Evolutionary conservation across 192 early-diverging fungal genomes (phyloP), one percentile per base, ranked within the genome.

Genomic region (Backusella westeae): DNA sequence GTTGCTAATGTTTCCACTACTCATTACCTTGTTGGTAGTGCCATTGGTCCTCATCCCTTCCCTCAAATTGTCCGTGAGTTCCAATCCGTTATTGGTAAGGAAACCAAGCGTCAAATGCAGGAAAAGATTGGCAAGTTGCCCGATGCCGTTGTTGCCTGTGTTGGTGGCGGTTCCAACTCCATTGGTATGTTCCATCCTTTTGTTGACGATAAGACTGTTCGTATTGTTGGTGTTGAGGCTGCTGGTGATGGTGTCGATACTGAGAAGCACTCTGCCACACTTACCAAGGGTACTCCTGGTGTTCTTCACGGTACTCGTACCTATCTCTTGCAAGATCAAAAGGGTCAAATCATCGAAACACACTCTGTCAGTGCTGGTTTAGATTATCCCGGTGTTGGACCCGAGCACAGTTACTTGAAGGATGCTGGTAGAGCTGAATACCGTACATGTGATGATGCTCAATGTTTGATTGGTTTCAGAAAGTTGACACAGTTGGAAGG

Each of bases 131-230:
- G 92, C 29, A 93, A 94, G 44, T 86, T 98, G 38, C 98, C 98
- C 63, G 96, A 98, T 83, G 91, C 87, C 15, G 91, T 99, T 26
- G 89, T 99, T 53, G 98, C 98, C 26, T 98, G 98, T 83, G 98
- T 99, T 41, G 98, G 98, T 75, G 97, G 98, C 71, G 98, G 98
- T 56, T 94, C 92, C 77, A 99, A 99, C 80, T 88, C 98, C 53
- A 99, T 99, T 81, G 98, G 98, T 78, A 92, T 97, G 87, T 99
- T 99, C 88, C 90, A 96, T 75, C 96, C 98, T 14, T 98, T 97
- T 82, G 88, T 97, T 42, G 81, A 96, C 10, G 94, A 98, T 79
- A 86, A 87, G 71, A 76, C 81, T n/a, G 97, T 99, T 8, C 84
- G 90, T 26, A 92, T 98, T 69, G 79, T 97, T 73, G 98, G 97